phyloP scores from a whole-genome alignment of 176 grass and related monocot genomes.

The Aegilops longissima region DNA sequence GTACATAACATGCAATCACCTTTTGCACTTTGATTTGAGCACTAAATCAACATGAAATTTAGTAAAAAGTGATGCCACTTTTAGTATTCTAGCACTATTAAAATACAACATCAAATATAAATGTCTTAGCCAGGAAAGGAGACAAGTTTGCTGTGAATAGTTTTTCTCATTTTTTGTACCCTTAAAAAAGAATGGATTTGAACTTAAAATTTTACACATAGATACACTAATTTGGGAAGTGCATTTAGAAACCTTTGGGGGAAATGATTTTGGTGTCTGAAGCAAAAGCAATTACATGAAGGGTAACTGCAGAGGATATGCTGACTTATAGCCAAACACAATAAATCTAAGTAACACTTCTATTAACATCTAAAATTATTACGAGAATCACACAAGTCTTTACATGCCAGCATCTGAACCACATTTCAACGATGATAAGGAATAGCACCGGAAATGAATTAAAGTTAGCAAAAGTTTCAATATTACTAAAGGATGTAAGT shows the following conservation, averaged over 20 bases:
- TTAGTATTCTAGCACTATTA: background rate
- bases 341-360: background rate
- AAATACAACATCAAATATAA: background rate
- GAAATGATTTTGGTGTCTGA: background rate
- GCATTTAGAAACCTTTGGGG: background rate
- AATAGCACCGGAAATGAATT: background rate
- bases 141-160: background rate
- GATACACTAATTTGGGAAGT: background rate
- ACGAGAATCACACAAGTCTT: background rate
- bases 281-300: background rate
- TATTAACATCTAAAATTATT: conserved; percentile 7
- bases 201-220: background rate
- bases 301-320: background rate
- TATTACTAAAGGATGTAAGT: conserved; percentile 23
- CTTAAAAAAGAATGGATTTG: background rate
- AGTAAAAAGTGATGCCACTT: background rate
- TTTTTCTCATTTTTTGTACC: background rate
- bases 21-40: background rate
- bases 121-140: background rate
- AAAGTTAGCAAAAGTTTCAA: conserved; percentile 1
- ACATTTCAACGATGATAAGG: conserved; percentile 1
- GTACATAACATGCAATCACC: too few relatives aligned
- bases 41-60: background rate
- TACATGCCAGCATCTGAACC: background rate
- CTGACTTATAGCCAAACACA: background rate